A percentile compares a stretch with the other conserved stretches of the same genome.
Conservation (phyloP, 2,329 filamentous ascomycete genomes). For the Colletotrichum lini region DNA sequence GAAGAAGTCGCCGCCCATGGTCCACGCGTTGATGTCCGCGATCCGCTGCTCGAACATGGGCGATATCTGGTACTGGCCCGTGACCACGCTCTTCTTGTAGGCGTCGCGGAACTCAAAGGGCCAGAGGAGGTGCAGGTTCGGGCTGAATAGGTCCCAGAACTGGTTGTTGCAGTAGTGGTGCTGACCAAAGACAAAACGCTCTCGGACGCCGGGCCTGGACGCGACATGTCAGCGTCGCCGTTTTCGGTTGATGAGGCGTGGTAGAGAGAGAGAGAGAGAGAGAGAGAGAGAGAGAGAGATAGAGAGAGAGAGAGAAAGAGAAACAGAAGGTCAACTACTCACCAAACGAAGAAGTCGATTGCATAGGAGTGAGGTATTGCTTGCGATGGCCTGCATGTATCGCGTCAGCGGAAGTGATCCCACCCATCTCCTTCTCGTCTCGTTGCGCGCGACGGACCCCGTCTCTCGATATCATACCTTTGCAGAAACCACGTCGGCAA, state of each 20-base stretch:
- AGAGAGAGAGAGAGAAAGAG: neutral
- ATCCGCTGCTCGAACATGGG: slow-evolving; percentile 47
- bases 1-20: slow-evolving; percentile 49
- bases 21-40: slow-evolving; percentile 49
- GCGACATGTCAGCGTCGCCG: neutral
- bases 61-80: slow-evolving; percentile 46
- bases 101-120: slow-evolving; percentile 47
- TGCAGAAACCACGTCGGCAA: slow-evolving; percentile 48
- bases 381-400: slow-evolving; percentile 47
- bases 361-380: slow-evolving; percentile 48
- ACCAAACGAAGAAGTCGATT: slow-evolving; percentile 52
- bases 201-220: slow-evolving; percentile 48
- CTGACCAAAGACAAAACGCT: slow-evolving; percentile 49
- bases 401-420: slow-evolving; percentile 13
- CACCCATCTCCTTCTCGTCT: no score
- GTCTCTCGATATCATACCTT: slow-evolving; percentile 43
- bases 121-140: slow-evolving; percentile 47
- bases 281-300: neutral
- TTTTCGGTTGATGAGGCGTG: no score
- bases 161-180: slow-evolving; percentile 50
- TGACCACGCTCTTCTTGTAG: slow-evolving; percentile 46
- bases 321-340: neutral
- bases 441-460: neutral
- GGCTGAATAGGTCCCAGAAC: slow-evolving; percentile 48
- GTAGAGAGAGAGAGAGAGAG: neutral